Evolutionary conservation across 2,329 filamentous ascomycete species (phyloP).

Genomic region (Neophaeococcomyces mojaviensis): DNA sequence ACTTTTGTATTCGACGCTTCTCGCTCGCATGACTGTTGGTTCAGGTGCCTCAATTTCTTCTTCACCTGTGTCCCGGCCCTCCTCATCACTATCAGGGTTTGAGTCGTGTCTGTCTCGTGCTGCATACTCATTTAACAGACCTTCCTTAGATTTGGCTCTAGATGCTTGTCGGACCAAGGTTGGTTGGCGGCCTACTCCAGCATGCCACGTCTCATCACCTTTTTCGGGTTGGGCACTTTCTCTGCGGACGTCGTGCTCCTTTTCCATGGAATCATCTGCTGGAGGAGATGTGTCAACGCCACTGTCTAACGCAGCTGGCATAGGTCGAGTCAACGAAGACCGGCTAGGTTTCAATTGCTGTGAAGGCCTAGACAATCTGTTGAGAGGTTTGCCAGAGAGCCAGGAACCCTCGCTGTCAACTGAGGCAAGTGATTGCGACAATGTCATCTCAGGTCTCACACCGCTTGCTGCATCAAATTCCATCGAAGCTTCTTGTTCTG

Average conservation of each 20-base stretch:
- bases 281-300: conserved; percentile 43
- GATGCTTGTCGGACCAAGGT: conserved; percentile 56
- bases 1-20: conserved; percentile 60
- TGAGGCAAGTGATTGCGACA: conserved; percentile 82
- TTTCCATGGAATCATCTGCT: conserved; percentile 21
- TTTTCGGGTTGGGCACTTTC: conserved; percentile 14
- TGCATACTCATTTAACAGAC: conserved; percentile 47
- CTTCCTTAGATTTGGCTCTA: conserved; percentile 56
- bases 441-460: conserved; percentile 21
- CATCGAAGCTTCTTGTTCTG: conserved; percentile 8
- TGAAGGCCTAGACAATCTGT: conserved; percentile 37
- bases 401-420: conserved; percentile 95
- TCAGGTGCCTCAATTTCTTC: conserved; percentile 23
- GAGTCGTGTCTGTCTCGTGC: conserved; percentile 26
- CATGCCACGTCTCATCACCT: conserved; percentile 42
- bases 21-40: conserved; percentile 46
- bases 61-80: conserved; percentile 23
- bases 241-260: conserved; percentile 15
- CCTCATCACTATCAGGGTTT: conserved; percentile 29
- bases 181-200: conserved; percentile 48
- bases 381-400: conserved; percentile 68
- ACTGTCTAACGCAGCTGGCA: conserved; percentile 20
- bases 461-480: conserved; percentile 13
- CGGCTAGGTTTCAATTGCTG: conserved; percentile 32
- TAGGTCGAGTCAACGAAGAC: conserved; percentile 32